Percentiles rank a stretch among this genome's conserved stretches.
Evolutionary conservation across 345 rosid species (phyloP).

Genomic region (Gossypium sturtianum): DNA sequence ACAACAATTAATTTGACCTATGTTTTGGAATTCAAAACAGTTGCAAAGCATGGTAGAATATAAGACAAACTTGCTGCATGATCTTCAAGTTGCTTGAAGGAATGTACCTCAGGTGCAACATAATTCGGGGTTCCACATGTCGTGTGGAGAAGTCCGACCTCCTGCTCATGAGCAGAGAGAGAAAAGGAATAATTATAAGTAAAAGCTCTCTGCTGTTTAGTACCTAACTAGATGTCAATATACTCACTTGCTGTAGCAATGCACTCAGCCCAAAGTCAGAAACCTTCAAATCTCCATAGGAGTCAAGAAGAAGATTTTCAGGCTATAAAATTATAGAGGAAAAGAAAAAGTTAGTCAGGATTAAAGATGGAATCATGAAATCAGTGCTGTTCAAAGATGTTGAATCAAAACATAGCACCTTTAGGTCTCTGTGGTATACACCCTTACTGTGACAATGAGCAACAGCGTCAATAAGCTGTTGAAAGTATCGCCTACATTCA

Average conservation of each 20-base stretch:
- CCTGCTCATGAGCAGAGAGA: constrained; percentile 28
- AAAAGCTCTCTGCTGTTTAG: background rate
- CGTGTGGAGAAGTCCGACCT: constrained; percentile 67
- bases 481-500: constrained; percentile 76
- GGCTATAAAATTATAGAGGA: constrained; percentile 36
- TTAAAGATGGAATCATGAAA: constrained; percentile 12
- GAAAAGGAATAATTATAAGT: background rate
- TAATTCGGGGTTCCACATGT: constrained; percentile 97
- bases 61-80: background rate
- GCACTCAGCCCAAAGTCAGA: constrained; percentile 87
- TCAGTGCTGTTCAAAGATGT: constrained; percentile 4
- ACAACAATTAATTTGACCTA: background rate
- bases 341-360: constrained; percentile 11
- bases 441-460: constrained; percentile 83
- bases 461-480: constrained; percentile 89
- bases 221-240: background rate
- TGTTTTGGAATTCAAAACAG: background rate
- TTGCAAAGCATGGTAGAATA: background rate
- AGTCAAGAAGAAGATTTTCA: constrained; percentile 70
- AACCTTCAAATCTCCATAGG: constrained; percentile 58
- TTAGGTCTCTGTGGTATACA: constrained; percentile 89
- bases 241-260: constrained; percentile 50
- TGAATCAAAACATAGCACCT: constrained; percentile 38
- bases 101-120: constrained; percentile 60
- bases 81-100: constrained; percentile 1